Base-by-base conservation (phyloP, 1,284 basidiomycete species). In the Cerrena zonata region DNA sequence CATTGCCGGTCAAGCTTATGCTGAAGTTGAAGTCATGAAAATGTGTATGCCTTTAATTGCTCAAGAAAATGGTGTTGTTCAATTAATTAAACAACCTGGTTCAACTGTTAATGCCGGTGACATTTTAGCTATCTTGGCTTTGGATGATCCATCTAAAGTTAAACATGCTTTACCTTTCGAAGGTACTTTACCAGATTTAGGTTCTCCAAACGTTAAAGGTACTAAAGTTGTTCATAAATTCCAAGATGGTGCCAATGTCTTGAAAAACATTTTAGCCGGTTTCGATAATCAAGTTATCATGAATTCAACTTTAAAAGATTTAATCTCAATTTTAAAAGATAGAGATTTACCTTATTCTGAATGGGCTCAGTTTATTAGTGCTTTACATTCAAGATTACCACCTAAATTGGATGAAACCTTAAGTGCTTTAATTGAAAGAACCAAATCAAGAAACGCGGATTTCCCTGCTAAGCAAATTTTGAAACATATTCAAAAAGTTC, bases 11-110 rank as follows among this genome's bases (percentile, higher is more conserved):
- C 92, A 98, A 60, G 85, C 91, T 52, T 99, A 98, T 67, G 96
- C 96, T 50, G 96, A 99, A 69, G 97, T 99, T 50, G 96, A 99
- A 80, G 94, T 96, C 60, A 96, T 96, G 94, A 97, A 97, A 76
- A 97, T 97, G 94, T 94, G 94, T 71, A 95, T 97, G 94, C 92
- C 93, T 13, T 83, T 99, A 52, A 84, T 93, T 50, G 93, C 94
- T n/a, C 81, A 89, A 2, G 96, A 99, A 69, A 92, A 95, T 67
- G 96, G 96, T 67, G 80, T 90, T 44, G 85, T 92, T n/a, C 91
- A 94, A 64, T 89, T 99, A 65, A 93, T 99, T 69, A 99, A 98
- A 75, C 94, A 98, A 65, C 91, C 95, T 48, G 96, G 96, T 60
- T 90, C 94, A 62, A 93, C 92, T 58, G 82, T 99, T 52, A 90